Evolutionary conservation across 179 eudicot genomes (phyloP), one percentile per base, ranked within the genome.

Genomic region (Beta macrorhiza): DNA sequence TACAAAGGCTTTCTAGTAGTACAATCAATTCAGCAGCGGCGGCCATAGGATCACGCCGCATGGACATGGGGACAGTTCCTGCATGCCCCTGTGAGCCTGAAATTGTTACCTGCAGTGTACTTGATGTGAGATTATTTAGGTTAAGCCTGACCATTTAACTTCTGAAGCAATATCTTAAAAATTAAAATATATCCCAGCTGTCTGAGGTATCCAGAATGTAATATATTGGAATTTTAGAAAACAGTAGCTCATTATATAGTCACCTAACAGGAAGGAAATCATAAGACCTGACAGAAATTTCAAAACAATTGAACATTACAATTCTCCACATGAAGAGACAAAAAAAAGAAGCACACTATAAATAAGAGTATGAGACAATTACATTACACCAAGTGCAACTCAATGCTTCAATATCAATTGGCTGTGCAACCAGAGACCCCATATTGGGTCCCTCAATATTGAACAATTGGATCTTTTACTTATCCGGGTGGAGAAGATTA

Each of bases 61-160:
- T 94, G 80, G 87, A 85, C 99, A 96, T 94, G 76, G 99, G 99
- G 63, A 96, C 99, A 37, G 99, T 96, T 81, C 99, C 98, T 5
- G 99, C 99, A 84, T 96, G 99, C 79, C 99, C 99, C 85, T 94
- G 99, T 79, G 98, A 86, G 65, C 99, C 99, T 84, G 86, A 89
- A 78, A 96, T 93, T 44, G 93, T 94, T 79, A 96, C 98, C 99
- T 95, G 91, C 86, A 88, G 44, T 77, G 63, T 80, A 25, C 62
- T 80, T 77, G 10, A 81, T 67, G 81, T 84, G 81, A 81, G 83
- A 77, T 72, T 7, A 77, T 64, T 29, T 47, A 12, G 63, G 59
- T 19, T 19, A 61, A 45, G 19, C 19, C 69, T 13, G 14, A 53
- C 51, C 2, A 7, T 72, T 68, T 75, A 52, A n/a, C 75, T 67